phyloP scores from a whole-genome alignment of 2,329 filamentous ascomycete species.

The Alternaria infectoria region DNA sequence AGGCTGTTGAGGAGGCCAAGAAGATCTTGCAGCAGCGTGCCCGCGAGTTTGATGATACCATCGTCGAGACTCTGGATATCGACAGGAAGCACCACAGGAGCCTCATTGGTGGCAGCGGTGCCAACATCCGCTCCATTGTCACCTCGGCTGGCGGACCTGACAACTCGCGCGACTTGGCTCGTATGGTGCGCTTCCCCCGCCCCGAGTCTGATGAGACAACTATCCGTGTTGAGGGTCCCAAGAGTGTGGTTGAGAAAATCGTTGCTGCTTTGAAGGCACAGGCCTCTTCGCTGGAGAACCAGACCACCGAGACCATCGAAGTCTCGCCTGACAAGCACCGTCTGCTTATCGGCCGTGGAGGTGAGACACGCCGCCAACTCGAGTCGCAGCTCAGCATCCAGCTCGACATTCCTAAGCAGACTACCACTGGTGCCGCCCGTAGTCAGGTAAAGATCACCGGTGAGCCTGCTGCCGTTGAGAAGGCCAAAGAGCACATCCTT shows the following conservation, averaged over 20 bases:
- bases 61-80: constrained; percentile 83
- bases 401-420: constrained; percentile 88
- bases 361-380: constrained; percentile 82
- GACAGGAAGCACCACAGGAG: constrained; percentile 92
- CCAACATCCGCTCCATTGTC: constrained; percentile 86
- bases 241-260: constrained; percentile 86
- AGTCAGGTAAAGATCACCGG: constrained; percentile 88
- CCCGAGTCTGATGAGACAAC: constrained; percentile 80
- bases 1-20: constrained; percentile 89
- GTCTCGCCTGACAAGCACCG: constrained; percentile 90
- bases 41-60: constrained; percentile 86
- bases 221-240: constrained; percentile 88
- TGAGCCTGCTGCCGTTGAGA: constrained; percentile 76
- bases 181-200: constrained; percentile 93
- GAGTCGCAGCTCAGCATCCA: constrained; percentile 86
- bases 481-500: constrained; percentile 85
- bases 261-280: constrained; percentile 80
- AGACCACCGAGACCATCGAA: constrained; percentile 78
- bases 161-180: constrained; percentile 80
- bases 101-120: constrained; percentile 85
- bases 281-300: constrained; percentile 81
- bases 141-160: constrained; percentile 87
- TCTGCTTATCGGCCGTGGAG: constrained; percentile 87
- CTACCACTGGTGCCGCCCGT: constrained; percentile 69
- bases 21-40: constrained; percentile 87